These are phyloP conservation scores for Arachis hypogaea DNA, from an alignment of 306 rosid species.

Conservation along the genomic window DNA sequence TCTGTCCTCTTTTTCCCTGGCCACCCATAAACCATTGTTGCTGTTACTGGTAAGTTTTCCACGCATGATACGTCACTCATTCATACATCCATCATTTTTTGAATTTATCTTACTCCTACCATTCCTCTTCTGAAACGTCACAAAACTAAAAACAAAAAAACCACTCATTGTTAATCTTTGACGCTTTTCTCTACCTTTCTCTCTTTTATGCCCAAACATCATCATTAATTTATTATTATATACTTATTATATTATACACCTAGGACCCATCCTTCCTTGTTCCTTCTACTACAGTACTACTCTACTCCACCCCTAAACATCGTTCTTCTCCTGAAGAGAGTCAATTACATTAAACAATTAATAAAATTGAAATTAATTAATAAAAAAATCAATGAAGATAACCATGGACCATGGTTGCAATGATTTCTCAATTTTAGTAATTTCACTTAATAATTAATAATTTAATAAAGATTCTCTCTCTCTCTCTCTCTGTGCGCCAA, in stretches of 20 bases:
- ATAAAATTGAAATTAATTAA: slow-evolving; percentile 1
- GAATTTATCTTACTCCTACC: not conserved
- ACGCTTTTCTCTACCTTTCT: not conserved
- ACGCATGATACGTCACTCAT: slow-evolving; percentile 24
- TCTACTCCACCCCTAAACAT: slow-evolving; percentile 17
- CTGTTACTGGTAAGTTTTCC: not conserved
- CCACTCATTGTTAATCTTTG: slow-evolving; percentile 3
- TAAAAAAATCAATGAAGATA: not conserved
- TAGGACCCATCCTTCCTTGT: not conserved
- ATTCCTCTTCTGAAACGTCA: slow-evolving; percentile 24
- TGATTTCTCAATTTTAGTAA: slow-evolving; percentile 37
- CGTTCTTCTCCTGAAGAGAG: not conserved
- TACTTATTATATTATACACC: too few relatives aligned
- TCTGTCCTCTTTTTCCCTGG: slow-evolving; percentile 2
- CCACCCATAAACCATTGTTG: not conserved
- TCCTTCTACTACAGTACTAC: too few relatives aligned
- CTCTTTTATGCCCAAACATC: not conserved
- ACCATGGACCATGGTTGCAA: slow-evolving; percentile 38
- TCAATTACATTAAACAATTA: slow-evolving; percentile 33
- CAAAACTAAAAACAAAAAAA: not conserved
- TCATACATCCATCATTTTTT: not conserved
- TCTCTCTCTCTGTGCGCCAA: slow-evolving; percentile 31
- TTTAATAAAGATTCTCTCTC: slow-evolving; percentile 27
- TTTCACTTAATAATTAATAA: too few relatives aligned
- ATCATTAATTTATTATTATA: not conserved